These are phyloP conservation scores for Polychaeton citri DNA, from an alignment of 2,329 filamentous ascomycete genomes.

Conservation along the genomic window DNA sequence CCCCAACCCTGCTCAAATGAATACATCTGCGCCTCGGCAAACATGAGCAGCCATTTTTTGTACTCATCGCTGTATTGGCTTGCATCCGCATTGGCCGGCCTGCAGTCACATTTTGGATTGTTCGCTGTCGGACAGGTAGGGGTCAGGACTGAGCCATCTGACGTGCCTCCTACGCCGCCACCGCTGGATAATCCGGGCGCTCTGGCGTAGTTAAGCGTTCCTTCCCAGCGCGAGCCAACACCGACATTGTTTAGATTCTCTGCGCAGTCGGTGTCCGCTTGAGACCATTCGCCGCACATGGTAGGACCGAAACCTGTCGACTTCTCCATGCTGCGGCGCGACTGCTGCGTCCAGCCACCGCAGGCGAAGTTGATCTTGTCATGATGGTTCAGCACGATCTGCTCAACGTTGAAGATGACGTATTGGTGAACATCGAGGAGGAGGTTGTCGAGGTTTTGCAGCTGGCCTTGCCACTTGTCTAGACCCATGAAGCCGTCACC, in stretches of 20 bases:
- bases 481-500: slow-evolving; percentile 93
- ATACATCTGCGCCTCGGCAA: slow-evolving; percentile 92
- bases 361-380: slow-evolving; percentile 82
- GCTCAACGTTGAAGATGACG: slow-evolving; percentile 87
- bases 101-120: slow-evolving; percentile 57
- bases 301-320: slow-evolving; percentile 79
- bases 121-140: slow-evolving; percentile 59
- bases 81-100: slow-evolving; percentile 60
- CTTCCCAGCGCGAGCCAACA: slow-evolving; percentile 81
- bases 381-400: slow-evolving; percentile 69
- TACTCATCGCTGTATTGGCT: slow-evolving; percentile 56
- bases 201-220: slow-evolving; percentile 52
- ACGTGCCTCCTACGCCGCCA: slow-evolving; percentile 34
- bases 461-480: slow-evolving; percentile 74
- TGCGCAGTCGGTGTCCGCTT: slow-evolving; percentile 93
- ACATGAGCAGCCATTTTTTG: slow-evolving; percentile 74
- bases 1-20: slow-evolving; percentile 88
- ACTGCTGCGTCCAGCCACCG: slow-evolving; percentile 71
- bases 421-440: slow-evolving; percentile 98
- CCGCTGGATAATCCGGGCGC: slow-evolving; percentile 10
- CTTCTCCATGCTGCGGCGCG: slow-evolving; percentile 56
- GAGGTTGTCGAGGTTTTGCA: slow-evolving; percentile 57
- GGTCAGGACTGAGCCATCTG: slow-evolving; percentile 46
- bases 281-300: slow-evolving; percentile 91
- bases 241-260: slow-evolving; percentile 78